phyloP scores from a whole-genome alignment of 441 rosid species.

The Pelargonium fulgidum region DNA sequence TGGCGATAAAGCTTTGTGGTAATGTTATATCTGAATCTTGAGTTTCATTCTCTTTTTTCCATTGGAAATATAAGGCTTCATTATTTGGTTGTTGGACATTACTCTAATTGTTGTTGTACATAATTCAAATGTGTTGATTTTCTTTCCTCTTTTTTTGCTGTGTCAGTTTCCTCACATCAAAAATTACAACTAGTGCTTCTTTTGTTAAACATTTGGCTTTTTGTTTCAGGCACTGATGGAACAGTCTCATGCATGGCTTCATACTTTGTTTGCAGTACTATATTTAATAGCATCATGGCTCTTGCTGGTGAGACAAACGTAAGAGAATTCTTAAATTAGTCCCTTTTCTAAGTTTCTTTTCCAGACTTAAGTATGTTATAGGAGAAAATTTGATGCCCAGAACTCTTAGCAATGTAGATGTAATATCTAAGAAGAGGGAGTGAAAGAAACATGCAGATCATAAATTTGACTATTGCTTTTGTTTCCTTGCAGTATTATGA shows the following conservation, averaged over 20 bases:
- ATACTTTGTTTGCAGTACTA: constrained; percentile 71
- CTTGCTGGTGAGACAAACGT: constrained; percentile 60
- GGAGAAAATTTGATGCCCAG: background rate
- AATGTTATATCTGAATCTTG: constrained; percentile 23
- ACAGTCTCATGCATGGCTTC: constrained; percentile 86
- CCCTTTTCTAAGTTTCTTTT: background rate
- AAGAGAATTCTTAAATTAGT: constrained; percentile 26
- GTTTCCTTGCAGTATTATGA: constrained; percentile 67
- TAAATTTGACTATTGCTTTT: constrained; percentile 4
- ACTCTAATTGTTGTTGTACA: no score
- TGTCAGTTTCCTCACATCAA: background rate
- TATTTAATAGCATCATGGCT: constrained; percentile 61
- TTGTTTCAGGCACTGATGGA: constrained; percentile 72
- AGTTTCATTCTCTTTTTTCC: background rate
- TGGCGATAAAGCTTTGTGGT: constrained; percentile 89
- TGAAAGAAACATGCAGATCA: background rate
- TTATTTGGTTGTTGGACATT: background rate
- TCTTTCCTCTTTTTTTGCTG: background rate
- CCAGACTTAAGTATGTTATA: background rate
- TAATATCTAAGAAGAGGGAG: background rate
- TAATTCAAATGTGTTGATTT: background rate
- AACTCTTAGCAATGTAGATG: background rate
- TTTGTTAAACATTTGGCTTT: constrained; percentile 1
- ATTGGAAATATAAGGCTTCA: background rate
- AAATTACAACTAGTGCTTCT: background rate